Conservation (phyloP, 805 yeast genomes). For the Brettanomyces bruxellensis region DNA sequence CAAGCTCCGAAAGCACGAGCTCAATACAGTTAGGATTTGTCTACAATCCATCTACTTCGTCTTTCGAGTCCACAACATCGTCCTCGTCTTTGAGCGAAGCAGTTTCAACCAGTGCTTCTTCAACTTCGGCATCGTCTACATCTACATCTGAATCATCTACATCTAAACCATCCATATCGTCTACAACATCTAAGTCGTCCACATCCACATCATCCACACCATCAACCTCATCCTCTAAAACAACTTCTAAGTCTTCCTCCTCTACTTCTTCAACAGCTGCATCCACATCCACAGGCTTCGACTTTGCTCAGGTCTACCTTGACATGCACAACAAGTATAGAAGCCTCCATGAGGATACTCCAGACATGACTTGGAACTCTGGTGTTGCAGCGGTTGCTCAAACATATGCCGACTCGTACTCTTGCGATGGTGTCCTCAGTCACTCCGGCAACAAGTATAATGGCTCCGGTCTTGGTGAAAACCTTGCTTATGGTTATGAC, state of each 20-base stretch:
- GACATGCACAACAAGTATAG: conserved; percentile 54
- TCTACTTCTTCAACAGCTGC: conserved; percentile 16
- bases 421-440: conserved; percentile 45
- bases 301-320: conserved; percentile 39
- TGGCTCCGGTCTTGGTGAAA: conserved; percentile 58
- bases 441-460: conserved; percentile 51
- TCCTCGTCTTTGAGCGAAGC: background rate
- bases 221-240: conserved; percentile 13
- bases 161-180: conserved; percentile 3
- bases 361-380: conserved; percentile 45
- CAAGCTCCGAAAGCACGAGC: conserved; percentile 4
- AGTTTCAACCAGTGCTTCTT: conserved; percentile 12
- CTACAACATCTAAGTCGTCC: conserved; percentile 9
- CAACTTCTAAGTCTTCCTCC: conserved; percentile 15
- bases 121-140: conserved; percentile 12
- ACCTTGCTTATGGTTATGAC: conserved; percentile 67
- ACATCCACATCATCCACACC: conserved; percentile 9
- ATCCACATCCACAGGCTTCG: conserved; percentile 12
- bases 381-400: conserved; percentile 47
- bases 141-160: conserved; percentile 13
- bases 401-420: conserved; percentile 43
- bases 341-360: conserved; percentile 38
- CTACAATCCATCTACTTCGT: too few relatives aligned
- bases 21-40: too few relatives aligned
- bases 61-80: too few relatives aligned